phyloP scores from a whole-genome alignment of 2,329 filamentous ascomycete species.

The Fusarium dimerum region DNA sequence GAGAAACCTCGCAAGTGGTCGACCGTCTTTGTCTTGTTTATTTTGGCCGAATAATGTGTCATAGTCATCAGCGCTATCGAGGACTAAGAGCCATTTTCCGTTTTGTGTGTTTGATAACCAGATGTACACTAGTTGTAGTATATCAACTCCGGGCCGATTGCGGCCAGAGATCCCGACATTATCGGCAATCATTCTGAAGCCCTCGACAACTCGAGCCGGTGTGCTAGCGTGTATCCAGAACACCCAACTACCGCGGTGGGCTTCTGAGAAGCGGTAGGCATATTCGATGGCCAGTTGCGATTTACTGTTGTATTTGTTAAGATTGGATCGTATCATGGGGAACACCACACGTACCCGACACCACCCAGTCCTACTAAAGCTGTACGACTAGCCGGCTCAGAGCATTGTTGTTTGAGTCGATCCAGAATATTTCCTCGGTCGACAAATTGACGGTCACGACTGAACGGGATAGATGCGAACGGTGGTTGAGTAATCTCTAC shows the following conservation, averaged over 20 bases:
- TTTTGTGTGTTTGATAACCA: conserved; percentile 28
- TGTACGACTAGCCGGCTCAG: conserved; percentile 21
- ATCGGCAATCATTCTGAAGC: conserved; percentile 37
- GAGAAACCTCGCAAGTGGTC: conserved; percentile 13
- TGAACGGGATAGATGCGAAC: conserved; percentile 26
- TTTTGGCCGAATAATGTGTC: not conserved
- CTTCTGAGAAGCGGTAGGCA: conserved; percentile 29
- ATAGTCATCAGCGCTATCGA: conserved; percentile 24
- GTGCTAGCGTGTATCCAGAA: conserved; percentile 42
- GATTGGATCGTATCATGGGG: not conserved
- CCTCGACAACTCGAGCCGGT: conserved; percentile 34
- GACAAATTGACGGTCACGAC: conserved; percentile 34
- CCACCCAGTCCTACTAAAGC: conserved; percentile 37
- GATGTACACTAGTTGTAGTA: conserved; percentile 34
- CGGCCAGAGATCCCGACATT: conserved; percentile 31
- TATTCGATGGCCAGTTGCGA: conserved; percentile 38
- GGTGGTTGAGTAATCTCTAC: not conserved
- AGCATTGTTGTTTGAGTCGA: conserved; percentile 23
- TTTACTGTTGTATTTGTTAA: conserved; percentile 15
- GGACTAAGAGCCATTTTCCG: conserved; percentile 20
- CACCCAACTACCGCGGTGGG: conserved; percentile 32
- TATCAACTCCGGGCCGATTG: conserved; percentile 31
- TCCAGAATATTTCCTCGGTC: conserved; percentile 28
- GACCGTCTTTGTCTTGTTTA: not conserved
- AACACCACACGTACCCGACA: conserved; percentile 15